Base-by-base conservation (phyloP, 148 eudicot genomes). In the Persicaria tinctoria region DNA sequence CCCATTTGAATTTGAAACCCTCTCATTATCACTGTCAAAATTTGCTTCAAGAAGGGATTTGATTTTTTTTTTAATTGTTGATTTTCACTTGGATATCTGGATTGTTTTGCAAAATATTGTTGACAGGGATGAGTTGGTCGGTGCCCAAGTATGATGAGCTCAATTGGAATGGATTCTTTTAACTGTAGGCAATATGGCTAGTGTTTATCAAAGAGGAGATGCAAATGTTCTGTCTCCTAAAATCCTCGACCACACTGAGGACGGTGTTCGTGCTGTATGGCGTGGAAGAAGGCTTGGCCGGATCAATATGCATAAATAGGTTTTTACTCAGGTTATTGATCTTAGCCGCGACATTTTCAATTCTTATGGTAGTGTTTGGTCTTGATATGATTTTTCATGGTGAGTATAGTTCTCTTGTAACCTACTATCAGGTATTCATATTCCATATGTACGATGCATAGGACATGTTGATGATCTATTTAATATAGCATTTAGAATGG, bases 371-470 rank as follows among this genome's bases (percentile, higher is more conserved):
- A 63, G 45, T 79, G 73, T 85, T 89, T 77, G 87, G 97, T 76
- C 59, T 88, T 9, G 84, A 86, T 59, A 82, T 91, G 76, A 88
- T 78, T 46, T 77, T 85, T 70, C 87, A 86, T 82, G 98, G 96
- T 89, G 79, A 87, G 89, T 38, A 60, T 72, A 51, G 18, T 55
- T 55, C 9, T 51, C 70, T 70, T 55, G 46, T 13, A 12, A 5
- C 8, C 46, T 54, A 4, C 16, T 32, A n/a, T 23, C 11, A 41
- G 50, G 51, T 73, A 10, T 0, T 8, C n/a, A 45, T 68, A 5
- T 50, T 50, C 8, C 53, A 50, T 38, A 64, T 64, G 70, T 11
- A 13, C 47, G 12, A 38, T 60, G 13, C 62, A 5, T 56, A 56
- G 17, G 2, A 8, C 32, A 18, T 57, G 27, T 6, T 57, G 18